phyloP scores from a whole-genome alignment of 2,329 filamentous ascomycete species.

The Alternaria longipes region DNA sequence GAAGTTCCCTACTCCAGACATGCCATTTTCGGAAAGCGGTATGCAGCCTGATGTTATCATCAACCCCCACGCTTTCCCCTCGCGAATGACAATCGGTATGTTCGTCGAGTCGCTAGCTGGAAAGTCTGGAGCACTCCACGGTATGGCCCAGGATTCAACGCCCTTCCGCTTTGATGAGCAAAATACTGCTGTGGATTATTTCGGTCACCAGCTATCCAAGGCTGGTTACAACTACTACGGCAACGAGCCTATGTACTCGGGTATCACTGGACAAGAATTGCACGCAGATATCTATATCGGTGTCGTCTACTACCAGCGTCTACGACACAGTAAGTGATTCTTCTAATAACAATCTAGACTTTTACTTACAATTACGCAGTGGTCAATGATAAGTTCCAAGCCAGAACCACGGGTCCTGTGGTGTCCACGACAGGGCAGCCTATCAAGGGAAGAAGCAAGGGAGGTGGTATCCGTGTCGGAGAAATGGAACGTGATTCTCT shows the following conservation, averaged over 20 bases:
- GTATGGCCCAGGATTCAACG: conserved; percentile 93
- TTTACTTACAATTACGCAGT: conserved; percentile 51
- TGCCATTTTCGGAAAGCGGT: conserved; percentile 96
- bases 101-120: conserved; percentile 97
- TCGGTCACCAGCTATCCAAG: conserved; percentile 92
- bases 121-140: conserved; percentile 92
- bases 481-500: conserved; percentile 99
- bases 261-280: conserved; percentile 82
- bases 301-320: conserved; percentile 96
- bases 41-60: conserved; percentile 99
- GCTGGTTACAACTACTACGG: conserved; percentile 98
- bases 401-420: conserved; percentile 88
- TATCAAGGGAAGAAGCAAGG: conserved; percentile 95
- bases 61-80: conserved; percentile 99
- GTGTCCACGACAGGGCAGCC: conserved; percentile 92
- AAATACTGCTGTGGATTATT: conserved; percentile 91
- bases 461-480: conserved; percentile 97
- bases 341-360: background rate
- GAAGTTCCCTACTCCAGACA: conserved; percentile 91
- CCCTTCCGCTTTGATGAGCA: conserved; percentile 95
- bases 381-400: conserved; percentile 99
- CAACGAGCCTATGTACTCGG: conserved; percentile 98
- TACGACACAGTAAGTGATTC: conserved; percentile 73
- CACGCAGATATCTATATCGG: conserved; percentile 96
- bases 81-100: conserved; percentile 99